Percentiles rank a stretch among this genome's conserved stretches.
phyloP scores from a whole-genome alignment of 2,329 filamentous ascomycete species.

The Raffaelea arxii region DNA sequence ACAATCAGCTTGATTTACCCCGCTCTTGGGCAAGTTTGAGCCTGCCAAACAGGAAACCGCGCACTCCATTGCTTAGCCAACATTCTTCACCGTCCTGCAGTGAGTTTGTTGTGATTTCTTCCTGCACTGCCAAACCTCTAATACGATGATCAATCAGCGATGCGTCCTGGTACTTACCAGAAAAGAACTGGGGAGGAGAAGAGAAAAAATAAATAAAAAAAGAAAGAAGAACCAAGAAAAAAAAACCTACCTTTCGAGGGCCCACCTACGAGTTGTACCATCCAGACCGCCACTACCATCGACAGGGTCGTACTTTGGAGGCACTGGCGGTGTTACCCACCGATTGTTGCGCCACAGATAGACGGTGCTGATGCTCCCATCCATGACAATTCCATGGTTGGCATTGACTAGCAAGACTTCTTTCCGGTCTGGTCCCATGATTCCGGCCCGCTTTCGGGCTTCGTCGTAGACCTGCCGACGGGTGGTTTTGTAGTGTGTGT shows the following conservation, averaged over 20 bases:
- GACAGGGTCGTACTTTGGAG: constrained; percentile 23
- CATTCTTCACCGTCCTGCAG: constrained; percentile 65
- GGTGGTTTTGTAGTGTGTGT: constrained; percentile 82
- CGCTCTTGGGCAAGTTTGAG: no score
- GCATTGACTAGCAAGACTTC: constrained; percentile 71
- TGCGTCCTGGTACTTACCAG: no score
- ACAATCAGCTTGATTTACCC: no score
- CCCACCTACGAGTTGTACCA: constrained; percentile 76
- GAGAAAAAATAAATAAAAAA: neutral
- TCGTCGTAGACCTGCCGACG: constrained; percentile 60
- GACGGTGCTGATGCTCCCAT: constrained; percentile 72
- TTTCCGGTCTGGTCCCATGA: constrained; percentile 42
- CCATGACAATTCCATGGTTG: constrained; percentile 58
- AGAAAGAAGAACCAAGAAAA: neutral
- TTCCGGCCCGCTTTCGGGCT: constrained; percentile 52
- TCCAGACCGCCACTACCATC: constrained; percentile 64
- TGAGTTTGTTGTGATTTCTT: constrained; percentile 46
- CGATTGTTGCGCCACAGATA: constrained; percentile 64
- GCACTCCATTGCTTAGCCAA: constrained; percentile 82
- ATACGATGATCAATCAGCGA: neutral
- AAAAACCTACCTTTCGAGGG: constrained; percentile 51
- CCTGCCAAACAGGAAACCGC: constrained; percentile 58
- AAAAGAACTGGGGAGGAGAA: neutral
- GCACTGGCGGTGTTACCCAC: constrained; percentile 76
- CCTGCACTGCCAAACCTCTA: constrained; percentile 55